A percentile compares a stretch with the other conserved stretches of the same genome.
Evolutionary conservation across 306 rosid species (phyloP).

Genomic region (Fragaria ananassa): DNA sequence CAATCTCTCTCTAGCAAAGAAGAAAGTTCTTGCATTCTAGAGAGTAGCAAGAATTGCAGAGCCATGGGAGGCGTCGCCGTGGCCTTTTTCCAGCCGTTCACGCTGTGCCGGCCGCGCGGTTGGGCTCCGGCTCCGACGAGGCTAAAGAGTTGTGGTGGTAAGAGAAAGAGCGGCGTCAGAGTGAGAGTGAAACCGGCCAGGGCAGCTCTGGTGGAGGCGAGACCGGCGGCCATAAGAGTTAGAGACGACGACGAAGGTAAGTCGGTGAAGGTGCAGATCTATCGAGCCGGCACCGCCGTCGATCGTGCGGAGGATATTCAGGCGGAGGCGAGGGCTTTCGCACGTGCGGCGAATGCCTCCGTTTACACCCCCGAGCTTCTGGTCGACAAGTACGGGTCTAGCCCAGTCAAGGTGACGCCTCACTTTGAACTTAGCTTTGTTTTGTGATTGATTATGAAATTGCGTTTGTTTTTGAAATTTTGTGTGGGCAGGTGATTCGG

Average conservation of each 20-base stretch:
- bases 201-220: constrained; percentile 54
- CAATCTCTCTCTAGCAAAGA: neutral
- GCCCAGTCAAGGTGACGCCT: constrained; percentile 49
- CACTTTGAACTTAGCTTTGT: neutral
- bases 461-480: neutral
- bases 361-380: constrained; percentile 59
- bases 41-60: too few relatives aligned
- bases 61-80: constrained; percentile 9
- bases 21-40: neutral
- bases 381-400: constrained; percentile 52
- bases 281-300: constrained; percentile 4
- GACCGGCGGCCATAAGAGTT: constrained; percentile 25
- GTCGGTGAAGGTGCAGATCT: constrained; percentile 6
- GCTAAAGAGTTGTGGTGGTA: neutral
- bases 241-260: constrained; percentile 28
- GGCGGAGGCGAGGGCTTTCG: constrained; percentile 75
- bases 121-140: neutral
- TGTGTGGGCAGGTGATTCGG: constrained; percentile 40
- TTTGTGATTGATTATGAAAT: neutral
- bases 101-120: constrained; percentile 2
- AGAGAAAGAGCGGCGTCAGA: neutral
- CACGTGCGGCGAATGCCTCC: constrained; percentile 61
- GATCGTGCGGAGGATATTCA: constrained; percentile 61
- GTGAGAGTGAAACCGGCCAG: constrained; percentile 8
- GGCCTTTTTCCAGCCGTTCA: neutral